These are phyloP conservation scores for Fraxinus nigra DNA, from an alignment of 305 asterid genomes.

Conservation along the genomic window DNA sequence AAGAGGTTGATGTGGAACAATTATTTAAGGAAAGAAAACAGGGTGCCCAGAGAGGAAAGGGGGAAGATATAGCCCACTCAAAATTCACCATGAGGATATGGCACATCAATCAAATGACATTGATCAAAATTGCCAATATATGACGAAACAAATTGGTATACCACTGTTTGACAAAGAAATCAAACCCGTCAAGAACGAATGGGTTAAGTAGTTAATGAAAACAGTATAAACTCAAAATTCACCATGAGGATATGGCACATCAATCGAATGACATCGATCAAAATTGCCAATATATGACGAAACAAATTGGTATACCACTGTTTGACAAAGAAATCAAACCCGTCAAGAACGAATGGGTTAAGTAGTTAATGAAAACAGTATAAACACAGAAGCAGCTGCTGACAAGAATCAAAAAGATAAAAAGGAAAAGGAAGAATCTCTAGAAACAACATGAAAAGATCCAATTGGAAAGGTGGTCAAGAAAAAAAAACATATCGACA, in stretches of 20 bases:
- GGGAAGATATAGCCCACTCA: not conserved
- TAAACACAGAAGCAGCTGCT: not conserved
- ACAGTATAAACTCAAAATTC: not conserved
- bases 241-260: not conserved
- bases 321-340: constrained; percentile 1
- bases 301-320: not conserved
- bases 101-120: constrained; percentile 9
- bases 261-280: constrained; percentile 1
- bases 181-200: not conserved
- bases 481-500: constrained; percentile 13
- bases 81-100: not conserved
- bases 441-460: constrained; percentile 3
- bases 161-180: constrained; percentile 1
- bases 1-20: not conserved
- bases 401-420: not conserved
- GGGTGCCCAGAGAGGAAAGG: not conserved
- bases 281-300: not conserved
- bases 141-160: not conserved
- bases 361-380: not conserved
- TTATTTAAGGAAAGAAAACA: not conserved
- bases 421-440: not conserved
- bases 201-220: not conserved
- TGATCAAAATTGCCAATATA: not conserved
- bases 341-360: not conserved
- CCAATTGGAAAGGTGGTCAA: not conserved